Base-by-base conservation (phyloP, 495 filamentous ascomycete genomes). In the Ascodesmis nigricans region DNA sequence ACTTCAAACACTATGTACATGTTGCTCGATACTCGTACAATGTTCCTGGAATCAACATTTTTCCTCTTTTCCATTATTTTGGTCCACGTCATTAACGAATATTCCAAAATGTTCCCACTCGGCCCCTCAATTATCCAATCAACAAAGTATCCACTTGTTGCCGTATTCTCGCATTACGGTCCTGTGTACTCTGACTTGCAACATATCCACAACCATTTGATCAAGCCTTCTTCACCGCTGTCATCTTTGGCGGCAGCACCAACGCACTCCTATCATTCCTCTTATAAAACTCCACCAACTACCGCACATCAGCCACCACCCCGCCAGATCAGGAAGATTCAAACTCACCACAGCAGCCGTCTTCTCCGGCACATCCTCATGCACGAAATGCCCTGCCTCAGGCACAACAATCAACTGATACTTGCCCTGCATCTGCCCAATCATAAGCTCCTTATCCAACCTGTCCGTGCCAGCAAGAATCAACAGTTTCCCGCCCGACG, bases 361-460 rank as follows among this genome's bases (percentile, higher is more conserved):
- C 59, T 80, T 90, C 40, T 75, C 72, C 1, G 90, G 81, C 35
- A 80, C 65, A 53, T 99, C 87, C 54, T 99, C 87, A 40, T 95
- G 90, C 31, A 99, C 66, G 45, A 93, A 97, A 54, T 95, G 87
- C 0, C 87, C 87, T 4, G 83, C 82, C 54, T 91, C 78, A 0
- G 90, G 90, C 40, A 95, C 73, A 11, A 99, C 83, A 34, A 91
- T 74, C 11, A 99, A 61, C 36, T 91, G 82, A 51, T 93, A 99
- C 61, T 93, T 93, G 0, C 82, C 82, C 79, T 44, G 38, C 36
- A 31, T 45, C 56, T 95, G 87, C 10, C 81, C 87, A 51, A 95
- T 95, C 58, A 83, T 91, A 43, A 95, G 54, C 45, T 95, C 87
- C 47, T 77, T 90, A 52, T 95, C 87, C 31, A 99, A 55, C 35